Evolutionary conservation across 208 protist genomes (phyloP).

Genomic region (Novymonas esmeraldas): DNA sequence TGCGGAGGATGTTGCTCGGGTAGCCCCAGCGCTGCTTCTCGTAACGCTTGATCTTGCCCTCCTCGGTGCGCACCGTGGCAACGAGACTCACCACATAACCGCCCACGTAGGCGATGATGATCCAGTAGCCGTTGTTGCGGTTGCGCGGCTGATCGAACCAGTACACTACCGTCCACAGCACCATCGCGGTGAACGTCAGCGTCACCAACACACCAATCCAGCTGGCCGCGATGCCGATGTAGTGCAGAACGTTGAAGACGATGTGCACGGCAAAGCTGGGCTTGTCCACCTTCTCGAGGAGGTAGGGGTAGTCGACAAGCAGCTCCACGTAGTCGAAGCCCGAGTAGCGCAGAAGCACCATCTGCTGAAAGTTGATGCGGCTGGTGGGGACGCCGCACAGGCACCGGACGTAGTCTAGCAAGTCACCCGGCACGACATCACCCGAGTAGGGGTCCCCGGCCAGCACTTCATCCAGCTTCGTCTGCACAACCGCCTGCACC

Average conservation of each 20-base stretch:
- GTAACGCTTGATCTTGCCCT: slow-evolving; percentile 71
- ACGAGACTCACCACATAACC: slow-evolving; percentile 77
- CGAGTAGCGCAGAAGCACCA: slow-evolving; percentile 71
- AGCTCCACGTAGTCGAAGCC: slow-evolving; percentile 86
- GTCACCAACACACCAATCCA: slow-evolving; percentile 61
- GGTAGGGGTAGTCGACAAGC: slow-evolving; percentile 71
- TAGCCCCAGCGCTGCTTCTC: slow-evolving; percentile 65
- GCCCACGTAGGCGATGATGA: slow-evolving; percentile 75
- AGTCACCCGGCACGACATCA: slow-evolving; percentile 44
- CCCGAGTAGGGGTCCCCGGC: slow-evolving; percentile 45
- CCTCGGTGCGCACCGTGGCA: slow-evolving; percentile 60
- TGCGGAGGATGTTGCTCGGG: slow-evolving; percentile 67
- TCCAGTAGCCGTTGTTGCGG: slow-evolving; percentile 73
- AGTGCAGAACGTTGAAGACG: slow-evolving; percentile 29
- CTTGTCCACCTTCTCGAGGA: slow-evolving; percentile 45
- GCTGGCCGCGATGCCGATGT: slow-evolving; percentile 46
- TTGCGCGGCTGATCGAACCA: slow-evolving; percentile 45
- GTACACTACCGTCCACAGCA: slow-evolving; percentile 57
- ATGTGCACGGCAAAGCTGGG: slow-evolving; percentile 24
- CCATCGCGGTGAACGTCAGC: slow-evolving; percentile 46
- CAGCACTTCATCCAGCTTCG: slow-evolving; percentile 70
- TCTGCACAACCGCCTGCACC: slow-evolving; percentile 70
- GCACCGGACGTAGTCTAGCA: slow-evolving; percentile 65
- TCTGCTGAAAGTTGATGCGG: slow-evolving; percentile 64
- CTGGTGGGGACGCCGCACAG: slow-evolving; percentile 62